Evolutionary conservation across 352 stramenopile species (phyloP), one percentile per base, ranked within the genome.

Genomic region (Elongisporangium anandrum): DNA sequence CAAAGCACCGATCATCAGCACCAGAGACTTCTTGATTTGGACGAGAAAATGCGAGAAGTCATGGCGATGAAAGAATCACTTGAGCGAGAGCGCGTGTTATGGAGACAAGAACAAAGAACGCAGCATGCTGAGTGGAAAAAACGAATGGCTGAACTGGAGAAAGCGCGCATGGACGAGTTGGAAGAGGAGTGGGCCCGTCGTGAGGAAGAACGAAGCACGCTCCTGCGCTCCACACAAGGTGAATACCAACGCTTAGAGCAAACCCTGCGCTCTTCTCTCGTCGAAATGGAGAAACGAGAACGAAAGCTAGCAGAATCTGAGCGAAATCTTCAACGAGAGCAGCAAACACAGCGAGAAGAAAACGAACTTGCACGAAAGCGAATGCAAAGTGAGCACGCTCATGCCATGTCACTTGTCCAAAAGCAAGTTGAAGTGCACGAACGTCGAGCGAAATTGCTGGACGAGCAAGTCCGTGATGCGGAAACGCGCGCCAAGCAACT

Each of bases 101-200:
- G 75, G 77, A 64, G 81, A 39, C 60, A 85, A 6, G 71, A 88
- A 17, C 72, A 89, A 26, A 67, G 78, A 34, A 38, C 64, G 15
- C 66, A 81, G 21, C 77, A 87, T 54, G 56, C 66, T 8, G 70
- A 87, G 54, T 86, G 79, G 75, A 90, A 78, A 60, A 67, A 69
- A 38, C 69, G 75, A 4, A 58, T 87, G 55, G 69, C 78, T 38
- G 77, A 74, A 41, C 72, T 69, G 41, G 80, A 92, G 54, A 87
- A 85, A 20, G 63, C 63, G 12, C 68, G 85, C 6, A 94, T 94
- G 82, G 71, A 85, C 17, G 79, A 88, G 29, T 62, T 94, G 5
- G 82, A 94, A 41, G 77, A 88, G 4, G 82, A 92, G 60, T 92
- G 85, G 85, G 85, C 82, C 12, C 70, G 78, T 13, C 73, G 81